Base-by-base conservation (phyloP, 2,329 filamentous ascomycete genomes). In the Neonectria neomacrospora region DNA sequence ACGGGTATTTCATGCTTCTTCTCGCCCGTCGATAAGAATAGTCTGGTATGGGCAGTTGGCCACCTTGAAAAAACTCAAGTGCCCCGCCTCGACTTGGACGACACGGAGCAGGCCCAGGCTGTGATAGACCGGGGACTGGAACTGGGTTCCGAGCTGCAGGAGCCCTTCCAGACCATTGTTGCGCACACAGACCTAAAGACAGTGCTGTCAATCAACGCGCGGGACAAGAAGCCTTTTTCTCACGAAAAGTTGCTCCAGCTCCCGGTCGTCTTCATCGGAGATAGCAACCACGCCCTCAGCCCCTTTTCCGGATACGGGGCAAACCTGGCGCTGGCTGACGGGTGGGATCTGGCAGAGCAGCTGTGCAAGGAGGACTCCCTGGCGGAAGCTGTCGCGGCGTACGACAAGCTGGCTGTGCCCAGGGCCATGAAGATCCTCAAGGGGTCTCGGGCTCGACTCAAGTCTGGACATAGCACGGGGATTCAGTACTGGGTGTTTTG, bases 301-400 rank as follows among this genome's bases (percentile, higher is more conserved):
- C 80, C 82, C 0, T 85, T 84, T 71, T 80, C 82, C 5, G 82
- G 83, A 1, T 81, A 78, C 58, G 83, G 83, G 0, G 82, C 81
- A 0, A 84, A 83, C 64, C 67, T 85, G 61, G 83, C 82, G 3
- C 62, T 85, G 26, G 79, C 76, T 56, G 82, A 85, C 66, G 82
- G 75, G 0, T 83, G 79, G 77, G 80, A 83, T 51, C 73, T 83
- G n/a, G 82, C 80, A 3, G 73, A 79, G 54, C 72, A 80, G 45
- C 63, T 84, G 1, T 80, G 75, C 42, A 62, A 60, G 9, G 61
- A 60, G 3, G 39, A 26, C 1, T 73, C 70, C 1, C 52, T 81
- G 8, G 54, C 47, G 3, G 53, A 66, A 2, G 77, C 77, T 0
- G 47, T 80, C 6, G 54, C 32, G 37, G 71, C 65, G 1, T 82